Conservation (phyloP, 768 basidiomycete species). For the Asterophora lycoperdoides region DNA sequence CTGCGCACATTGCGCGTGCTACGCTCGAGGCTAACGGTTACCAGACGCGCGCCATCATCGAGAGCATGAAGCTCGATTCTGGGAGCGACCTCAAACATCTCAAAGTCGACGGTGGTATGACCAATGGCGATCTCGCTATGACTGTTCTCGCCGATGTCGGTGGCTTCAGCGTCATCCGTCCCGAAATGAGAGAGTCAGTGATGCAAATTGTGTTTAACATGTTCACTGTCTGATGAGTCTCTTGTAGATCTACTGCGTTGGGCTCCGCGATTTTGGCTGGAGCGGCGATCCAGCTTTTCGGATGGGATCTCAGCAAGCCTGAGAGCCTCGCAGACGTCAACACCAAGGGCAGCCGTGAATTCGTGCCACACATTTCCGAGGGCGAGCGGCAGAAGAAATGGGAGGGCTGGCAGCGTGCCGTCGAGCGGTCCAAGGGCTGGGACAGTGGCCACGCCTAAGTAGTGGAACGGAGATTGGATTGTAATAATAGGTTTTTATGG, state of each 20-base stretch:
- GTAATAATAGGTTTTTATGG: not conserved
- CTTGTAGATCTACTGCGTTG: conserved; percentile 85
- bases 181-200: conserved; percentile 93
- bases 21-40: conserved; percentile 95
- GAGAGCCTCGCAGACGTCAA: conserved; percentile 85
- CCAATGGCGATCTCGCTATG: conserved; percentile 90
- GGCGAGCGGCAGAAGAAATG: conserved; percentile 60
- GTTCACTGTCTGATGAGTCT: not conserved
- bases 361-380: conserved; percentile 53
- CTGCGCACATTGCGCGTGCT: conserved; percentile 90
- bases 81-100: conserved; percentile 73
- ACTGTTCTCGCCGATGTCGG: conserved; percentile 82
- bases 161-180: conserved; percentile 87
- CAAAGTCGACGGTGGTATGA: conserved; percentile 98
- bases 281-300: conserved; percentile 80
- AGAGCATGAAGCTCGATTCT: conserved; percentile 94
- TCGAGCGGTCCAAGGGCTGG: conserved; percentile 83
- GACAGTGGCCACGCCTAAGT: conserved; percentile 52
- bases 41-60: conserved; percentile 92
- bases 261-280: conserved; percentile 94
- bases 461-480: conserved; percentile 11
- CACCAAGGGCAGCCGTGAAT: conserved; percentile 71
- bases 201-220: not conserved
- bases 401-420: conserved; percentile 84
- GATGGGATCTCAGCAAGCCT: conserved; percentile 85